phyloP scores from a whole-genome alignment of 73 alveolate genomes.

The Blepharisma stoltei region DNA sequence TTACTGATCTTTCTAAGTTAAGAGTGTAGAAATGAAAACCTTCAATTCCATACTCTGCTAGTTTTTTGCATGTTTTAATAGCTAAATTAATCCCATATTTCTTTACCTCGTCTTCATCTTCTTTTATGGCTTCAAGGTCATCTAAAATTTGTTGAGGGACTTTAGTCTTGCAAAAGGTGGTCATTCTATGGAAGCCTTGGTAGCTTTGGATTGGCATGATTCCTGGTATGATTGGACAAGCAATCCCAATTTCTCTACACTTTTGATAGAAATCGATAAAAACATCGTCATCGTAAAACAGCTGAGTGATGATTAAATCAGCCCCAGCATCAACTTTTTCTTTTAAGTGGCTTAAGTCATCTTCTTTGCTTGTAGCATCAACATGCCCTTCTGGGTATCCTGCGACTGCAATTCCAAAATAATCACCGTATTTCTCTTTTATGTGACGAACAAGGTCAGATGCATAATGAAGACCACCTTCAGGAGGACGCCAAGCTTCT shows the following conservation, averaged over 20 bases:
- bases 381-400: slow-evolving; percentile 89
- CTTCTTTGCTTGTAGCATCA: slow-evolving; percentile 46
- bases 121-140: slow-evolving; percentile 60
- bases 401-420: slow-evolving; percentile 79
- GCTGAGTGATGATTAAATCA: slow-evolving; percentile 68
- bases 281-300: slow-evolving; percentile 72
- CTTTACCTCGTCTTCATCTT: slow-evolving; percentile 67
- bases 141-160: slow-evolving; percentile 66
- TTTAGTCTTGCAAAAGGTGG: slow-evolving; percentile 62
- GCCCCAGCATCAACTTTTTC: slow-evolving; percentile 85
- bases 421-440: slow-evolving; percentile 62
- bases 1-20: slow-evolving; percentile 69
- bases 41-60: slow-evolving; percentile 57
- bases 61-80: slow-evolving; percentile 54
- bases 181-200: slow-evolving; percentile 46
- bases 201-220: slow-evolving; percentile 66
- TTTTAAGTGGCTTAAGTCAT: slow-evolving; percentile 38
- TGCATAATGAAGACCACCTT: slow-evolving; percentile 63
- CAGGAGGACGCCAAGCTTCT: slow-evolving; percentile 65
- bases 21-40: slow-evolving; percentile 80
- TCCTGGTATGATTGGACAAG: slow-evolving; percentile 77
- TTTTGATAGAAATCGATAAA: slow-evolving; percentile 57
- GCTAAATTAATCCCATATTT: slow-evolving; percentile 55
- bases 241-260: slow-evolving; percentile 63
- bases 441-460: slow-evolving; percentile 55